Conservation (phyloP, 169 alveolate species). For the Cryptosporidium andersoni region DNA sequence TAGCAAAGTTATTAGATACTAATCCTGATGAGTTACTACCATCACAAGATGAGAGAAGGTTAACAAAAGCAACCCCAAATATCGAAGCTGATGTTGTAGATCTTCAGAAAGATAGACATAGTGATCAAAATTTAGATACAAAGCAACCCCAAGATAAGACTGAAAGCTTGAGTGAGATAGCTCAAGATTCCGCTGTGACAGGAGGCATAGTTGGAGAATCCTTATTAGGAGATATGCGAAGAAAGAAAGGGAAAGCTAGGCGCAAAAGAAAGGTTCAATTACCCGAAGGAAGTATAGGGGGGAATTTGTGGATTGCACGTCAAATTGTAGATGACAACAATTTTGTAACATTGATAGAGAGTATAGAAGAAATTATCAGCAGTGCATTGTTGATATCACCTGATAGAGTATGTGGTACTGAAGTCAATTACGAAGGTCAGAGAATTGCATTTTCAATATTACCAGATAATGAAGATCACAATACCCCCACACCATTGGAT, state of each 20-base stretch:
- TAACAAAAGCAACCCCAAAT: too few species aligned
- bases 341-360: slow-evolving; percentile 40
- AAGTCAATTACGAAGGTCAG: slow-evolving; percentile 54
- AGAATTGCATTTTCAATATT: slow-evolving; percentile 63
- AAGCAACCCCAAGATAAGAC: not conserved
- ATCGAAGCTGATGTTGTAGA: not conserved
- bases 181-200: too few species aligned
- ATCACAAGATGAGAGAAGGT: not conserved
- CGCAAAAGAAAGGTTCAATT: slow-evolving; percentile 61
- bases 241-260: slow-evolving; percentile 25
- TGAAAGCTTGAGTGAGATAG: slow-evolving; percentile 21
- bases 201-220: too few species aligned
- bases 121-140: not conserved
- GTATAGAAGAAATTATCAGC: slow-evolving; percentile 33
- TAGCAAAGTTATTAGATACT: not conserved
- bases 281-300: slow-evolving; percentile 65
- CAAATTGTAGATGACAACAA: slow-evolving; percentile 63
- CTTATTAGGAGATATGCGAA: not conserved
- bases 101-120: not conserved
- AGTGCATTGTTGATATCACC: slow-evolving; percentile 19
- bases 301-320: slow-evolving; percentile 62
- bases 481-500: slow-evolving; percentile 10
- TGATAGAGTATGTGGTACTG: slow-evolving; percentile 67
- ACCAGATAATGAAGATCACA: slow-evolving; percentile 20
- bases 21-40: slow-evolving; percentile 1